Evolutionary conservation across 441 rosid genomes (phyloP).

Genomic region (Aleurites moluccanus): DNA sequence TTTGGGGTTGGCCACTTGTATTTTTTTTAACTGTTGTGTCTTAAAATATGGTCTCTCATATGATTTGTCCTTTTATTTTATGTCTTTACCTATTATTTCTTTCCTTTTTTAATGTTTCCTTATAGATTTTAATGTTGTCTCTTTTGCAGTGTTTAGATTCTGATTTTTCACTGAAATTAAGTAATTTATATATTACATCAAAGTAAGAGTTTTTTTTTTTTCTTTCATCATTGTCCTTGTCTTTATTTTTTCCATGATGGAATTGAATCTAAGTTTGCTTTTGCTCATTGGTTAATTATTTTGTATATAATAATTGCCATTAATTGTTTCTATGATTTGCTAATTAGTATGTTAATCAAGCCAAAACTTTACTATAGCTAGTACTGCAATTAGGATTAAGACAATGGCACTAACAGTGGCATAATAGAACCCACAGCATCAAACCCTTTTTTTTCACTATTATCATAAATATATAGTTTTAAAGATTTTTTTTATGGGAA

Average conservation of each 20-base stretch:
- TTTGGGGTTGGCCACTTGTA: neutral
- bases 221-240: neutral
- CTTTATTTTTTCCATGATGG: neutral
- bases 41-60: neutral
- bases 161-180: neutral
- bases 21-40: neutral
- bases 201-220: neutral
- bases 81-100: neutral
- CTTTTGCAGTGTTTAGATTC: neutral
- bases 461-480: too few relatives aligned
- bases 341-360: neutral
- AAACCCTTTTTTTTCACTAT: neutral
- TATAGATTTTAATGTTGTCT: neutral
- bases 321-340: neutral
- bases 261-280: neutral
- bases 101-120: neutral
- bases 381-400: neutral
- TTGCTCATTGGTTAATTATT: neutral
- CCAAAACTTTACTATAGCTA: neutral
- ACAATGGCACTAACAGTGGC: neutral
- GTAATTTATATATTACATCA: neutral
- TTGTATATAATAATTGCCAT: neutral
- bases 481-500: too few relatives aligned
- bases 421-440: neutral
- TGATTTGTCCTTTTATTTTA: neutral